A percentile compares a stretch with the other conserved stretches of the same genome.
These are phyloP conservation scores for Caryocar brasiliense DNA, from an alignment of 441 rosid genomes.

Conservation along the genomic window DNA sequence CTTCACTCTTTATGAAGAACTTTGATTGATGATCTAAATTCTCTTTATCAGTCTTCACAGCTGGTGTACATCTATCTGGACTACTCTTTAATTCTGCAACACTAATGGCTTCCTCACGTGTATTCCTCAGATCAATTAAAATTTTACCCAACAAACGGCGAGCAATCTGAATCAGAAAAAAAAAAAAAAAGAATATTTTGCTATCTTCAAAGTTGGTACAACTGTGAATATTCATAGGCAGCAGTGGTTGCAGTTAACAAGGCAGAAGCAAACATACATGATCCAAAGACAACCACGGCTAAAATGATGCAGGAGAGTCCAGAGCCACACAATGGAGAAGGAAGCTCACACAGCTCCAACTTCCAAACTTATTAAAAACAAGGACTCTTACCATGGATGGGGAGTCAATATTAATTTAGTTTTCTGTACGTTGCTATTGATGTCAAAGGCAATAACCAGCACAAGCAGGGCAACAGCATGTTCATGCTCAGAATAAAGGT, in stretches of 20 bases:
- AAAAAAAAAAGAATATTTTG: neutral
- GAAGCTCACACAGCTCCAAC: neutral
- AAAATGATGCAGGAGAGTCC: constrained; percentile 1
- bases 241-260: neutral
- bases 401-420: no score
- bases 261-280: neutral
- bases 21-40: constrained; percentile 46
- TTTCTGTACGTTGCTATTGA: no score
- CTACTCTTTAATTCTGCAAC: constrained; percentile 80
- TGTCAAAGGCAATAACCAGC: no score
- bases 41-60: constrained; percentile 37
- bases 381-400: no score
- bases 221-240: neutral
- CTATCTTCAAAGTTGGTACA: neutral
- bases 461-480: no score
- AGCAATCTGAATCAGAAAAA: constrained; percentile 54
- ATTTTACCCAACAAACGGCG: constrained; percentile 95
- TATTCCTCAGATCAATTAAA: constrained; percentile 89
- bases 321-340: neutral
- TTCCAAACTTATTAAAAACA: no score
- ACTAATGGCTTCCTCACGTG: constrained; percentile 88
- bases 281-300: neutral
- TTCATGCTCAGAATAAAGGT: no score
- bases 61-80: constrained; percentile 48
- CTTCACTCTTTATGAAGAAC: constrained; percentile 48